phyloP scores from a whole-genome alignment of 2,329 filamentous ascomycete genomes.

The Hirsutella thompsonii region DNA sequence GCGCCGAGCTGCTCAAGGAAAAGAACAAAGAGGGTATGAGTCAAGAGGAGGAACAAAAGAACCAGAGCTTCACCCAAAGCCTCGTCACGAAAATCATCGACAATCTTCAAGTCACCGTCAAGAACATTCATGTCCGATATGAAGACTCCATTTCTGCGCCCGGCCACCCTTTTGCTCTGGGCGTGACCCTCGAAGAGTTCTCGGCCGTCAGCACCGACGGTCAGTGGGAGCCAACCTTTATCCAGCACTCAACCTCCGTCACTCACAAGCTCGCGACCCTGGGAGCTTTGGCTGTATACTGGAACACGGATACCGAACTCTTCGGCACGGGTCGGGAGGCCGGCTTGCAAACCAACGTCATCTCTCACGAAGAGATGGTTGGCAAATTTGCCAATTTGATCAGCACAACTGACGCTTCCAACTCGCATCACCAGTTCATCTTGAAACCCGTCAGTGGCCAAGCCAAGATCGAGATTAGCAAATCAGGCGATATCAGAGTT shows the following conservation, averaged over 20 bases:
- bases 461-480: constrained; percentile 89
- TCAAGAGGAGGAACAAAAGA: constrained; percentile 91
- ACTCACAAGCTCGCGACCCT: constrained; percentile 92
- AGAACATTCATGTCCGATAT: constrained; percentile 97
- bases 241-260: constrained; percentile 68
- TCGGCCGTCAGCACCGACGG: constrained; percentile 93
- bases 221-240: constrained; percentile 91
- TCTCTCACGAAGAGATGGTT: constrained; percentile 66
- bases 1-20: constrained; percentile 87
- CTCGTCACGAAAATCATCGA: constrained; percentile 94
- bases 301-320: constrained; percentile 87
- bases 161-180: constrained; percentile 87
- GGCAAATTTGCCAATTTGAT: constrained; percentile 69
- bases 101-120: constrained; percentile 93
- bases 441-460: constrained; percentile 91
- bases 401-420: constrained; percentile 48
- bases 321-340: constrained; percentile 72
- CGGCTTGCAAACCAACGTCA: constrained; percentile 26
- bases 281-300: constrained; percentile 85
- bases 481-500: constrained; percentile 65
- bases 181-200: constrained; percentile 87
- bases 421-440: constrained; percentile 72
- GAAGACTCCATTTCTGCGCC: constrained; percentile 94
- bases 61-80: constrained; percentile 93
- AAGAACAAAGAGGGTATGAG: constrained; percentile 86